Evolutionary conservation across 345 rosid species (phyloP).

Genomic region (Acer negundo): DNA sequence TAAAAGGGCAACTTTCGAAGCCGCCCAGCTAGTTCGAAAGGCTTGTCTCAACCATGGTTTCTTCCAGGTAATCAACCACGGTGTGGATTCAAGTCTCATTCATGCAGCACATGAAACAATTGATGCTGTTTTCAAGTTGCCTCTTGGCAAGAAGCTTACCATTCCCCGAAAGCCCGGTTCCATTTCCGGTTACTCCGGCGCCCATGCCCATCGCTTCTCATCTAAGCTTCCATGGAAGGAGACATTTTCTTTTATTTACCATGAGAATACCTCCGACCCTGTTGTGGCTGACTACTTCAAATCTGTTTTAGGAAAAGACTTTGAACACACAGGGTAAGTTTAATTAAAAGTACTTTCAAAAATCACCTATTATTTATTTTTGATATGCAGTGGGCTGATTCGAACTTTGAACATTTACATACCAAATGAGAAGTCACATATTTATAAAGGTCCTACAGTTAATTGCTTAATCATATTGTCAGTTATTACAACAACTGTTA

Average conservation of each 20-base stretch:
- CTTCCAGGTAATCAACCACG: constrained; percentile 63
- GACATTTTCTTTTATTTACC: constrained; percentile 46
- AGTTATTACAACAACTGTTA: not conserved
- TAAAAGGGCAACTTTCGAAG: constrained; percentile 29
- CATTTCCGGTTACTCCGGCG: constrained; percentile 50
- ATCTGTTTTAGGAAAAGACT: constrained; percentile 46
- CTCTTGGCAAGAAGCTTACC: constrained; percentile 41
- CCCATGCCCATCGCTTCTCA: constrained; percentile 51
- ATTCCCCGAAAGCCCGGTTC: constrained; percentile 36
- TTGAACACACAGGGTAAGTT: constrained; percentile 48
- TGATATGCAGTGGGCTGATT: too few relatives aligned
- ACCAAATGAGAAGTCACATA: too few relatives aligned
- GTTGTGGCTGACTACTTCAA: constrained; percentile 44
- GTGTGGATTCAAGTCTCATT: constrained; percentile 42
- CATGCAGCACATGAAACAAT: constrained; percentile 34
- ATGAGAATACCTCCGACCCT: constrained; percentile 15
- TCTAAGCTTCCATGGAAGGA: constrained; percentile 75
- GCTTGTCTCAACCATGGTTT: constrained; percentile 63
- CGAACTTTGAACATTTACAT: too few relatives aligned
- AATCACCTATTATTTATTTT: too few relatives aligned
- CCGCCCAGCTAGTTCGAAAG: constrained; percentile 36
- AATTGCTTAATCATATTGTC: not conserved
- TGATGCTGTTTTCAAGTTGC: constrained; percentile 43
- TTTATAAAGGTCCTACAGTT: too few relatives aligned
- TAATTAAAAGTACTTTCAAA: too few relatives aligned